Conservation (phyloP, 2,329 filamentous ascomycete genomes). For the Aspergillus arachidicola region DNA sequence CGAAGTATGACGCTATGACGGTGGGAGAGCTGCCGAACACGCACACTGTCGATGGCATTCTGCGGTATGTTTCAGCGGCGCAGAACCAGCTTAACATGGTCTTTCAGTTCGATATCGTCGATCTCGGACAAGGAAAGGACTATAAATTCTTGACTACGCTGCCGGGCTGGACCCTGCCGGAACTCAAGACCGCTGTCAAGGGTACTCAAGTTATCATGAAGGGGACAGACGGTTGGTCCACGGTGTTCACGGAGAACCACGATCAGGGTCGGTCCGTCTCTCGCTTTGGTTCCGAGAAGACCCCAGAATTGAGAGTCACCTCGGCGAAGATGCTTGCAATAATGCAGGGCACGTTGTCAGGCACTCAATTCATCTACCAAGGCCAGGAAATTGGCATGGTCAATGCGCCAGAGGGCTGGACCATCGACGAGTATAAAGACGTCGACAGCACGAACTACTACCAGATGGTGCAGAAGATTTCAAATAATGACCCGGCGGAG, state of each 20-base stretch:
- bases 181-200: slow-evolving; percentile 54
- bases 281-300: slow-evolving; percentile 54
- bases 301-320: slow-evolving; percentile 52
- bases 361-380: slow-evolving; percentile 68
- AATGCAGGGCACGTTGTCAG: slow-evolving; percentile 58
- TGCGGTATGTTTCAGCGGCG: slow-evolving; percentile 57
- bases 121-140: slow-evolving; percentile 55
- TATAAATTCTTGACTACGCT: slow-evolving; percentile 58
- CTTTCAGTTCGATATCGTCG: slow-evolving; percentile 70
- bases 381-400: slow-evolving; percentile 70
- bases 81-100: slow-evolving; percentile 69
- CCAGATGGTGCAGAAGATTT: slow-evolving; percentile 47
- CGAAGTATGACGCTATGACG: slow-evolving; percentile 60
- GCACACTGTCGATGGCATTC: slow-evolving; percentile 57
- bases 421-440: slow-evolving; percentile 68
- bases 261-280: slow-evolving; percentile 64
- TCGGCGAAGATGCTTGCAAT: slow-evolving; percentile 63
- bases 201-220: slow-evolving; percentile 63
- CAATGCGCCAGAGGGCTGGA: slow-evolving; percentile 63
- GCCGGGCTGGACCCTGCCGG: slow-evolving; percentile 48
- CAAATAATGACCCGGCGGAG: slow-evolving; percentile 42
- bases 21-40: slow-evolving; percentile 62
- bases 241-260: slow-evolving; percentile 67
- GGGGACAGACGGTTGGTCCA: slow-evolving; percentile 63
- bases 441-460: slow-evolving; percentile 62